Base-by-base conservation (phyloP, 169 alveolate genomes). In the Plasmodium vivax region DNA sequence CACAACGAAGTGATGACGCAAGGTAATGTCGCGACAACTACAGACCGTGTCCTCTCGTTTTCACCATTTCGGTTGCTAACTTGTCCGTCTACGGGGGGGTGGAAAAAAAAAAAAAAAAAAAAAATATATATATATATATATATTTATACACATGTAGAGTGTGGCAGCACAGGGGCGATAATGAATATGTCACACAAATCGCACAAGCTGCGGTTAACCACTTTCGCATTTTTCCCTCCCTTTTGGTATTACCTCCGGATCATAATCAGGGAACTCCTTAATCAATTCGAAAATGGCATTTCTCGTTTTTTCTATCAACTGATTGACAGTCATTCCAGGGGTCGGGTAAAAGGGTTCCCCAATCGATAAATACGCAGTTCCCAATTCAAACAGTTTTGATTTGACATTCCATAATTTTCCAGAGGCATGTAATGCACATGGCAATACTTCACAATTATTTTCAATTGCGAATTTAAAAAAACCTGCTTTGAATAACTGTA, bases 391-490 rank as follows among this genome's bases (percentile, higher is more conserved):
- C 43, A 96, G 82, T 38, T 47, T 74, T 74, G 95, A 93, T 62
- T 85, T 94, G 43, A 96, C 74, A 0, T 97, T 95, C 98, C 98
- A 96, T 41, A 95, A 82, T 2, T 93, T 84, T 84, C 84, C 84
- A 77, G 95, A 77, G 38, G 93, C 96, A 82, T 96, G 97, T 51
- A 94, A 41, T 36, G 95, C 98, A 71, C 97, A 95, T 47, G 99
- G 99, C 71, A 97, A 93, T 41, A 97, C 96, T 84, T 96, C 97
- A 82, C 85, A 82, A 62, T 95, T 97, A 58, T 97, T 92, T 47
- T 97, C 98, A n/a, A 96, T 85, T 36, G 99, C 98, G 93, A 97
- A 96, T 79, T 97, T 88, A 96, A 97, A 97, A 95, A 97, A 97
- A 30, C 99, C 99, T 85, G 97, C 94, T 92, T 94, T 97, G 95